phyloP scores from a whole-genome alignment of 768 basidiomycete genomes.

The Mycena venus region DNA sequence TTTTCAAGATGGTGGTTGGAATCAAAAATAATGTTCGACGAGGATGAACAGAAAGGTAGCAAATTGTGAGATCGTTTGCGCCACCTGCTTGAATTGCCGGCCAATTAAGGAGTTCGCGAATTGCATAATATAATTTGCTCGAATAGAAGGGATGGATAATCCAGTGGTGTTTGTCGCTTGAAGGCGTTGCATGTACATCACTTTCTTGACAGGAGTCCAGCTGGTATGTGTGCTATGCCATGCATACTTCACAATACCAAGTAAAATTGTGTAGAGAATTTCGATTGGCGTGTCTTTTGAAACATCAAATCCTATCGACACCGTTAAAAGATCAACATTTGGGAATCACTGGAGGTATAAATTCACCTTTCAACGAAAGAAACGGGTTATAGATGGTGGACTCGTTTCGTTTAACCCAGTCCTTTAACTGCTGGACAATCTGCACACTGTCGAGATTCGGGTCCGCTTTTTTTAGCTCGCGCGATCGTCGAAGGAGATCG shows the following conservation, averaged over 20 bases:
- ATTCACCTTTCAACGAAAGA: slow-evolving; percentile 42
- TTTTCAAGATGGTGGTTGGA: too few relatives aligned
- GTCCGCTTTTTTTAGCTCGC: slow-evolving; percentile 36
- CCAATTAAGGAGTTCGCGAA: slow-evolving; percentile 44
- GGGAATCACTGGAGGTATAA: too few relatives aligned
- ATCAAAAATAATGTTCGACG: too few relatives aligned
- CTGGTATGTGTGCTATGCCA: slow-evolving; percentile 40
- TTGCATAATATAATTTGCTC: slow-evolving; percentile 42
- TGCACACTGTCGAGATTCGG: too few relatives aligned
- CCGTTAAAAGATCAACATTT: too few relatives aligned
- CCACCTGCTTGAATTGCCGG: slow-evolving; percentile 41
- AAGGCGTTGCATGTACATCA: slow-evolving; percentile 31
- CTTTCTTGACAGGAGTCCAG: slow-evolving; percentile 27
- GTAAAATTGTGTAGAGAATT: slow-evolving; percentile 43
- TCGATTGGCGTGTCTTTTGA: slow-evolving; percentile 37
- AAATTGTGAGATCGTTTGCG: slow-evolving; percentile 27
- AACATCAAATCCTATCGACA: slow-evolving; percentile 18
- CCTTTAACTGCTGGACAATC: too few relatives aligned
- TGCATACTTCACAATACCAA: slow-evolving; percentile 45
- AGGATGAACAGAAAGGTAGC: too few relatives aligned
- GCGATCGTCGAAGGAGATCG: slow-evolving; percentile 31
- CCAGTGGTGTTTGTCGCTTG: slow-evolving; percentile 35
- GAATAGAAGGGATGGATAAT: slow-evolving; percentile 37
- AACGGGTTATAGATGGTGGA: slow-evolving; percentile 46
- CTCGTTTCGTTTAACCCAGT: slow-evolving; percentile 31